Evolutionary conservation across 2,329 filamentous ascomycete genomes (phyloP), one percentile per base, ranked within the genome.

Genomic region (Nannizzia gypsea): DNA sequence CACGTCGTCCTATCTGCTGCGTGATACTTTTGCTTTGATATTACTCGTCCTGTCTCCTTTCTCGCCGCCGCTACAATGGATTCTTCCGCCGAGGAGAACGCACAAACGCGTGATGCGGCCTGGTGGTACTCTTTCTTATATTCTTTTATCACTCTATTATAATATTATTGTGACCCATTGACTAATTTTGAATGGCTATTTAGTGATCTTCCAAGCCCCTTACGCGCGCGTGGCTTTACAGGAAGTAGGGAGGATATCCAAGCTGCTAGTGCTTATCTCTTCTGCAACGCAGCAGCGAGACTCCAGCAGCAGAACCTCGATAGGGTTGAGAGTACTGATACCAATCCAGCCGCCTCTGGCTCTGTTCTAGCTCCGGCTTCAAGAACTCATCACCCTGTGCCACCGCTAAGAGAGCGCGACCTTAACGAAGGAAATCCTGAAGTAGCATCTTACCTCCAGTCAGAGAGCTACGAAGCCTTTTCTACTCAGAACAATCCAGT

Each of bases 271-370:
- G 34, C 38, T 6, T 28, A 56, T 24, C 34, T 56, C 11, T 56
- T 56, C 26, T 38, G 34, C 15, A 17, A 40, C 34, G 54, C 54
- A 0, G 54, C 54, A 24, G 54, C 54, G 26, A 56, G 54, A 28
- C 54, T 56, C 24, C 54, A 56, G 17, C 54, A 56, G 31, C 48
- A 54, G n/a, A 54, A 54, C 26, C 50, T 54, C 26, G 26, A 54
- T 20, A n/a, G 15, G 28, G 15, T 9, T 20, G 15, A 54, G 13
- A 13, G 9, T 2, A 9, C 38, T n/a, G 3, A 24, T 26, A 40
- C 17, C 17, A n/a, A 26, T 34, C 17, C 20, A 3, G 31, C 31
- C 13, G 31, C 31, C 13, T 36, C 31, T 36, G 31, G 13, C 31
- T 36, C 31, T 36, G 31, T 11, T 3, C 34, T 22, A 17, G 20